phyloP scores from a whole-genome alignment of 2,329 filamentous ascomycete species.

The Chaetomium sp. region DNA sequence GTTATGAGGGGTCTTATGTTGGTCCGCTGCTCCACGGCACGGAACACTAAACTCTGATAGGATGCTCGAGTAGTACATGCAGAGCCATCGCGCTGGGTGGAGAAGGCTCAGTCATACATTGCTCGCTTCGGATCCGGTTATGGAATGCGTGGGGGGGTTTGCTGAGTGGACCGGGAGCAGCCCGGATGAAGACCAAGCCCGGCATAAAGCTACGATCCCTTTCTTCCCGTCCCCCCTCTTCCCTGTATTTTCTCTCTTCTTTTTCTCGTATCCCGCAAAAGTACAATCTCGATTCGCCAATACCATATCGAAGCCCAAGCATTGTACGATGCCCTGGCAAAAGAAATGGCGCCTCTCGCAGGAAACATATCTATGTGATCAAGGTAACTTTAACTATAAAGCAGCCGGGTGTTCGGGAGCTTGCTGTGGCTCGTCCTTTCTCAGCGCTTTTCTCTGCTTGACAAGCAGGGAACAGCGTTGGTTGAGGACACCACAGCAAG shows the following conservation, averaged over 20 bases:
- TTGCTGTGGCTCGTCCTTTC: slow-evolving; percentile 32
- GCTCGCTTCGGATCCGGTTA: background rate
- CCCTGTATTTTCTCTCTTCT: background rate
- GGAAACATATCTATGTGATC: slow-evolving; percentile 34
- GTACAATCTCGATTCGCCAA: background rate
- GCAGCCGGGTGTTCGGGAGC: slow-evolving; percentile 40
- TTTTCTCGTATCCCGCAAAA: no score
- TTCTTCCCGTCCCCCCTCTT: background rate
- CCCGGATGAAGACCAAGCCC: background rate
- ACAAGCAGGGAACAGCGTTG: background rate
- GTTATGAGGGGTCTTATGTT: no score
- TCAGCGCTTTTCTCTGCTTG: background rate
- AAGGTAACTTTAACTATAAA: slow-evolving; percentile 41
- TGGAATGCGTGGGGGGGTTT: background rate
- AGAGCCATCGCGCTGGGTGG: background rate
- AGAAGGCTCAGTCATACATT: background rate
- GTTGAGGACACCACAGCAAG: background rate
- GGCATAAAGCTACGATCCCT: background rate
- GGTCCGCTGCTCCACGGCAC: no score
- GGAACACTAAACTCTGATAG: no score
- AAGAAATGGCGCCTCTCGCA: slow-evolving; percentile 26
- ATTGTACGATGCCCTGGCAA: slow-evolving; percentile 16
- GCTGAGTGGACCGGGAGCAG: background rate
- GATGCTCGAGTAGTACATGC: background rate
- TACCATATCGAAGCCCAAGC: background rate